These are phyloP conservation scores for Ophiostoma fasciatum DNA, from an alignment of 2,329 filamentous ascomycete species.

Conservation along the genomic window DNA sequence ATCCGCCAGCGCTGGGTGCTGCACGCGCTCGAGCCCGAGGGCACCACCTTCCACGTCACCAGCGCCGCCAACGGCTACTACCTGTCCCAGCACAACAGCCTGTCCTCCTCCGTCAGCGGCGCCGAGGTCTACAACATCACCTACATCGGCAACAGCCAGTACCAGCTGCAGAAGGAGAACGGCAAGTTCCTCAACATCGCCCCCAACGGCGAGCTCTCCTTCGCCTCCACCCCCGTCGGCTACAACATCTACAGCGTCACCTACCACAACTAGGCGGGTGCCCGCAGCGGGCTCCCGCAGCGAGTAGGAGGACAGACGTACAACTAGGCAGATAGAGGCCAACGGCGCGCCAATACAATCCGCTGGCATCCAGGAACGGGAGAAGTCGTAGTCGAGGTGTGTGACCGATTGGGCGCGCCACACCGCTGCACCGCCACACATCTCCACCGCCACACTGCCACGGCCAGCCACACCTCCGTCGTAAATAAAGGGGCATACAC, in stretches of 20 bases:
- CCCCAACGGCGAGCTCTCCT: conserved; percentile 10
- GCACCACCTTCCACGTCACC: conserved; percentile 15
- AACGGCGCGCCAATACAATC: too few species aligned
- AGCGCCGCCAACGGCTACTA: conserved; percentile 14
- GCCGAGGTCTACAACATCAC: conserved; percentile 14
- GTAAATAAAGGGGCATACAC: too few species aligned
- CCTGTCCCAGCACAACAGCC: conserved; percentile 12
- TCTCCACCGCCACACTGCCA: too few species aligned
- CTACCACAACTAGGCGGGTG: conserved; percentile 11
- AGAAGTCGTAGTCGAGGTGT: too few species aligned
- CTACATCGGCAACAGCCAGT: conserved; percentile 14
- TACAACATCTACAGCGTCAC: conserved; percentile 15
- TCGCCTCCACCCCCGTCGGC: conserved; percentile 8
- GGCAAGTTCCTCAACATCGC: conserved; percentile 13
- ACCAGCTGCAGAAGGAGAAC: conserved; percentile 15
- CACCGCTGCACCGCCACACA: too few species aligned
- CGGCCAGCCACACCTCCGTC: too few species aligned
- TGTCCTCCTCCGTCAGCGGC: conserved; percentile 10
- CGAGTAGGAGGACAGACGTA: too few species aligned
- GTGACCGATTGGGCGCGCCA: too few species aligned
- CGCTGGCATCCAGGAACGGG: too few species aligned
- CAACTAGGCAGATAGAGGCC: too few species aligned
- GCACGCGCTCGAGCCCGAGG: conserved; percentile 21
- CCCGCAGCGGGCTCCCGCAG: too few species aligned
- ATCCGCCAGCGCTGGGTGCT: conserved; percentile 34